Conservation (phyloP, 2,329 filamentous ascomycete genomes). For the Aureobasidium sp. region DNA sequence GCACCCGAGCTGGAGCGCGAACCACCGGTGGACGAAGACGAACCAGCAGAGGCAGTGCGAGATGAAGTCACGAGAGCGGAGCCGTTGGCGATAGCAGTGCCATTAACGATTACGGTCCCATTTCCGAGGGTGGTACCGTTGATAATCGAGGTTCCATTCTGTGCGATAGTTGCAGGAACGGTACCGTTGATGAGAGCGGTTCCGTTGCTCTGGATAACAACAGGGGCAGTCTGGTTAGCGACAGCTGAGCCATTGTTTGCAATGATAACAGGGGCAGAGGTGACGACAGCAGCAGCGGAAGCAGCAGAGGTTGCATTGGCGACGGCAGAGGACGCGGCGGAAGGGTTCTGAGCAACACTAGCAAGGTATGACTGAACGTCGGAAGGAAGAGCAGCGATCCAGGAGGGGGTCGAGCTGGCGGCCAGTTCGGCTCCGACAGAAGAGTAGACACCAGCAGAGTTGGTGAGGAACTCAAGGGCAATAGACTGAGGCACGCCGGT, state of each 20-base stretch:
- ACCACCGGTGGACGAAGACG: neutral
- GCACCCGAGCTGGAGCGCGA: constrained; percentile 4
- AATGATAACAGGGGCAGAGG: constrained; percentile 9
- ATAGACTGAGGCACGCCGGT: constrained; percentile 37
- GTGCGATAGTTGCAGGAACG: neutral
- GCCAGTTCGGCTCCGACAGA: constrained; percentile 36
- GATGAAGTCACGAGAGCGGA: neutral
- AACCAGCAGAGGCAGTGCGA: neutral
- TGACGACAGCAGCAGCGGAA: neutral
- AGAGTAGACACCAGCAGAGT: constrained; percentile 32
- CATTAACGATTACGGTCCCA: too few species aligned
- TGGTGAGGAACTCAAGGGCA: constrained; percentile 32
- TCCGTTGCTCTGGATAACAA: constrained; percentile 14
- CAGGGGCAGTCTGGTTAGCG: constrained; percentile 7
- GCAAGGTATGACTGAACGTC: constrained; percentile 37
- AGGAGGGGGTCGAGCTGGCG: constrained; percentile 34
- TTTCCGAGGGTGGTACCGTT: neutral
- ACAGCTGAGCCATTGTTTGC: constrained; percentile 4
- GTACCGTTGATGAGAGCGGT: constrained; percentile 13
- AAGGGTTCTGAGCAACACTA: constrained; percentile 12
- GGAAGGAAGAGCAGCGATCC: constrained; percentile 37
- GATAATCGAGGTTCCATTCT: constrained; percentile 10
- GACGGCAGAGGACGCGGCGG: constrained; percentile 15
- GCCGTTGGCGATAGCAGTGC: too few species aligned
- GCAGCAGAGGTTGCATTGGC: constrained; percentile 14